Percentiles rank a stretch among this genome's conserved stretches.
These are phyloP conservation scores for Tagetes patula DNA, from an alignment of 129 eudicot species.

Conservation along the genomic window DNA sequence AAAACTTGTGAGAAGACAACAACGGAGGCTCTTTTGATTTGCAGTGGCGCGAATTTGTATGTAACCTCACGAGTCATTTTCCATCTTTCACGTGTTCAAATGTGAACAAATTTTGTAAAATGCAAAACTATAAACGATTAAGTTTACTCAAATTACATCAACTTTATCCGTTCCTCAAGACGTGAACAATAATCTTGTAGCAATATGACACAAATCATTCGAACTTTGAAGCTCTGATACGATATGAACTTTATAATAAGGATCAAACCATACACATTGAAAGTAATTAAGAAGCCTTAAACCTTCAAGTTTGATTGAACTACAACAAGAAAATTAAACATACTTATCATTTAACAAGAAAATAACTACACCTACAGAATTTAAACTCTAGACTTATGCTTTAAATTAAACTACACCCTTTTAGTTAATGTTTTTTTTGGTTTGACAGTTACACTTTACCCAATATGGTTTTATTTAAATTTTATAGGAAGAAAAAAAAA, in stretches of 20 bases:
- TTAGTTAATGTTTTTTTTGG: not conserved
- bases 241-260: not conserved
- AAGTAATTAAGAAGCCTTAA: too few relatives aligned
- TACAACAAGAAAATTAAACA: not conserved
- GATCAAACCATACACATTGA: not conserved
- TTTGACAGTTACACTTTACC: not conserved
- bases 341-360: not conserved
- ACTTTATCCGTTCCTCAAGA: too few relatives aligned
- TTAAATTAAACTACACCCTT: too few relatives aligned
- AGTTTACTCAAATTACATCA: too few relatives aligned
- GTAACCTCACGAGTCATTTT: not conserved
- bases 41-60: not conserved
- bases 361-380: too few relatives aligned
- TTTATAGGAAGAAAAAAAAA: not conserved
- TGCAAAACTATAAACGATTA: too few relatives aligned
- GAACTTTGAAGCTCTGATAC: not conserved
- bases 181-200: too few relatives aligned
- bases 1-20: constrained; percentile 2
- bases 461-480: constrained; percentile 14
- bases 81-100: too few relatives aligned
- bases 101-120: too few relatives aligned
- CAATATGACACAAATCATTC: too few relatives aligned
- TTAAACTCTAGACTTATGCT: too few relatives aligned
- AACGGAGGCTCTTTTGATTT: constrained; percentile 4
- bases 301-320: not conserved